Evolutionary conservation across 306 rosid species (phyloP).

Genomic region (Rosa lucieae): DNA sequence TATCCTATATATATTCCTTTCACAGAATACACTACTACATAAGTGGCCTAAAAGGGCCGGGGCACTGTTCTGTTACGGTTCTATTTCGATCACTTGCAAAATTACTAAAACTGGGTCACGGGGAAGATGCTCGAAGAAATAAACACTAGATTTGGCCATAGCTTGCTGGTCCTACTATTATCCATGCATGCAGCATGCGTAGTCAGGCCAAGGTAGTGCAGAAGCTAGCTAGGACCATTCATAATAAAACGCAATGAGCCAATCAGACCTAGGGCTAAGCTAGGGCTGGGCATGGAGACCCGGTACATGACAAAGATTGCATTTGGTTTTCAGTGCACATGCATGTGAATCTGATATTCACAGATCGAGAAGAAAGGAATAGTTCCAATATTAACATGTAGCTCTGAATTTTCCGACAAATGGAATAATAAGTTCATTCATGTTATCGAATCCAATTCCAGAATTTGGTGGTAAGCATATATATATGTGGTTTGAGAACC

Average conservation of each 20-base stretch:
- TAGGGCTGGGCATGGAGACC: background rate
- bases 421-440: constrained; percentile 28
- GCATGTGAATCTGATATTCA: background rate
- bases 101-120: background rate
- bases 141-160: background rate
- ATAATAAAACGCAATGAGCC: constrained; percentile 3
- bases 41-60: background rate
- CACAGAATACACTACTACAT: background rate
- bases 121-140: background rate
- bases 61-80: background rate
- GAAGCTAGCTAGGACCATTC: background rate
- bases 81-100: background rate
- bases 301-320: constrained; percentile 20
- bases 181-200: background rate
- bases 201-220: background rate
- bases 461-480: background rate
- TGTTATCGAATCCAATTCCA: constrained; percentile 38
- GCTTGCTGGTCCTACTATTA: background rate
- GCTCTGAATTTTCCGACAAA: constrained; percentile 44
- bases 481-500: constrained; percentile 11
- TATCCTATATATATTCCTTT: background rate
- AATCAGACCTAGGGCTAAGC: background rate
- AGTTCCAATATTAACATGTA: background rate
- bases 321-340: constrained; percentile 6
- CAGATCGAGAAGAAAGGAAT: background rate